Evolutionary conservation across 768 basidiomycete species (phyloP).

Genomic region (Podaxis sp.): DNA sequence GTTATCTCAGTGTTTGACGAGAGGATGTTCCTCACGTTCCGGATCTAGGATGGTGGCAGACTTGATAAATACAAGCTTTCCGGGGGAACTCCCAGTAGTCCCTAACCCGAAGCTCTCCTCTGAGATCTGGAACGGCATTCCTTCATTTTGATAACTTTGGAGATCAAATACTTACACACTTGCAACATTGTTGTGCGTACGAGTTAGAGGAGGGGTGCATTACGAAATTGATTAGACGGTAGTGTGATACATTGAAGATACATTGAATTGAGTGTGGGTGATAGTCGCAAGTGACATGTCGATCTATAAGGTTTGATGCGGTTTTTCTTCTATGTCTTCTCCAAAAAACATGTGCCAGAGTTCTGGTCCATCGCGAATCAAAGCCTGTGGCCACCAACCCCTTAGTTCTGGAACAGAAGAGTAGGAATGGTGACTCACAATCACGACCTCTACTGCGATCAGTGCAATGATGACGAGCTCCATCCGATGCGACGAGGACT

Average conservation of each 20-base stretch:
- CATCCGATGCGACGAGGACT: constrained; percentile 91
- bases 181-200: neutral
- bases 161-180: no score
- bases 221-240: neutral
- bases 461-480: constrained; percentile 94
- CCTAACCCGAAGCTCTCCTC: constrained; percentile 34
- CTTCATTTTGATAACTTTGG: constrained; percentile 31
- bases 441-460: constrained; percentile 93
- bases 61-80: constrained; percentile 34
- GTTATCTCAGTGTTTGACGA: neutral
- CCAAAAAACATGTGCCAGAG: constrained; percentile 59
- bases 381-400: constrained; percentile 42
- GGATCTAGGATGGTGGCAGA: constrained; percentile 38
- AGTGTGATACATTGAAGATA: neutral
- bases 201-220: neutral
- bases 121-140: constrained; percentile 38
- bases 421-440: constrained; percentile 50
- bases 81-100: constrained; percentile 34
- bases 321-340: constrained; percentile 26
- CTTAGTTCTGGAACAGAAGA: neutral
- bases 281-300: neutral
- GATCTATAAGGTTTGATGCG: constrained; percentile 3
- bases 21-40: neutral
- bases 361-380: constrained; percentile 79
- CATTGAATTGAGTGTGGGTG: neutral